Evolutionary conservation across 306 rosid genomes (phyloP).

Genomic region (Alnus rubra): DNA sequence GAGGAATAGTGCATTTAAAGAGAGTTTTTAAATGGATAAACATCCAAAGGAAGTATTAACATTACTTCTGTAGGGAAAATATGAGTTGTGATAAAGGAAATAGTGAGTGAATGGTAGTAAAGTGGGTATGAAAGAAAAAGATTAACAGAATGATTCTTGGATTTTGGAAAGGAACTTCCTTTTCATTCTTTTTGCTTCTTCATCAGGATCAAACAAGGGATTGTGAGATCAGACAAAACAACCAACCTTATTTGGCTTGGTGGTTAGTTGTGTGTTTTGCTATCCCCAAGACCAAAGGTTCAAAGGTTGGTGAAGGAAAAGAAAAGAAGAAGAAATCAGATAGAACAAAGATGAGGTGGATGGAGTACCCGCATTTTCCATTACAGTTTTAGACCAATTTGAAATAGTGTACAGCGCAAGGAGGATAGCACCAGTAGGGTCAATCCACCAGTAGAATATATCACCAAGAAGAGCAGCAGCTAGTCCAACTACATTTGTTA

Average conservation of each 20-base stretch:
- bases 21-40: neutral
- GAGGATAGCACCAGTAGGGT: conserved; percentile 83
- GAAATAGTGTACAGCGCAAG: conserved; percentile 83
- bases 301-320: neutral
- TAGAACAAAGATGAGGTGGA: neutral
- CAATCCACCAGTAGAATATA: conserved; percentile 87
- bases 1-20: neutral
- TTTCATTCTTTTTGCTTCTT: neutral
- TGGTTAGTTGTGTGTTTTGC: neutral
- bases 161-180: neutral
- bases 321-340: neutral
- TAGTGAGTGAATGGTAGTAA: neutral
- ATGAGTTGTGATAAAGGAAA: neutral
- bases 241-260: too few species aligned
- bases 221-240: neutral
- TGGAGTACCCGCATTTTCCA: conserved; percentile 81
- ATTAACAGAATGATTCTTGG: neutral
- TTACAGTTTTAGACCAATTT: conserved; percentile 91
- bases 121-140: neutral
- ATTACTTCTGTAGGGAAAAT: neutral
- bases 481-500: conserved; percentile 86
- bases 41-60: neutral
- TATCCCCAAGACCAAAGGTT: neutral
- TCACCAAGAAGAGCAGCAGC: conserved; percentile 88
- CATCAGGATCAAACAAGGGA: neutral